Base-by-base conservation (phyloP, 495 filamentous ascomycete species). In the Neurospora sublineolata region DNA sequence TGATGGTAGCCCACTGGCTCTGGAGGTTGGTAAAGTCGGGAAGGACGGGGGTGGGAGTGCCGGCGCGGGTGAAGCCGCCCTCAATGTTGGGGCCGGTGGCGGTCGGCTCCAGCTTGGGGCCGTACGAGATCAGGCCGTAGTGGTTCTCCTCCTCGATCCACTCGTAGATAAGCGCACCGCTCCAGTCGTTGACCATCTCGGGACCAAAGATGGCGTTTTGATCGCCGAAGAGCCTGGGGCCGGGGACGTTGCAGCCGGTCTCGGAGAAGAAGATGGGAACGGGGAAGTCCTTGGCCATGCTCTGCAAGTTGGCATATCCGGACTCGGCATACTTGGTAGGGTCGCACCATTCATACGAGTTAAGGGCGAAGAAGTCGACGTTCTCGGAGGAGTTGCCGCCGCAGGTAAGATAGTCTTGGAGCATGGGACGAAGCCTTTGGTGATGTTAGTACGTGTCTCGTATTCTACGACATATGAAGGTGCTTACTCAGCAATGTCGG, bases 311-410 rank as follows among this genome's bases (percentile, higher is more conserved):
- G 64, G 80, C 73, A 80, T 97, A 97, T 71, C 92, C 93, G 27
- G 92, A 94, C 10, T 79, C 82, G 33, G 76, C 70, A 80, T 89
- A 94, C 39, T 82, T 83, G 18, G 83, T 81, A n/a, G 87, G 83
- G 70, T 89, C 86, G 75, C 93, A 97, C 93, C 93, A 97, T 77
- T 93, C 90, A 75, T 97, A 97, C 44, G 92, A 91, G 76, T 97
- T 96, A 41, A 97, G 83, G 16, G 88, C 85, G 79, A 91, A 97
- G 82, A 96, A 94, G 77, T 97, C 93, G 72, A 94, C 82, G 12
- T 86, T 86, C 73, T 94, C 91, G 8, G 87, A 87, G 30, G 83
- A 37, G 76, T 94, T 89, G 68, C 80, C 81, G 64, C 88, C 88
- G 79, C 93, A 97, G 12, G 91, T 90, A 39, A 97, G 82, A 79